A percentile compares a stretch with the other conserved stretches of the same genome.
Evolutionary conservation across 305 asterid genomes (phyloP).

Genomic region (Fraxinus ornus): DNA sequence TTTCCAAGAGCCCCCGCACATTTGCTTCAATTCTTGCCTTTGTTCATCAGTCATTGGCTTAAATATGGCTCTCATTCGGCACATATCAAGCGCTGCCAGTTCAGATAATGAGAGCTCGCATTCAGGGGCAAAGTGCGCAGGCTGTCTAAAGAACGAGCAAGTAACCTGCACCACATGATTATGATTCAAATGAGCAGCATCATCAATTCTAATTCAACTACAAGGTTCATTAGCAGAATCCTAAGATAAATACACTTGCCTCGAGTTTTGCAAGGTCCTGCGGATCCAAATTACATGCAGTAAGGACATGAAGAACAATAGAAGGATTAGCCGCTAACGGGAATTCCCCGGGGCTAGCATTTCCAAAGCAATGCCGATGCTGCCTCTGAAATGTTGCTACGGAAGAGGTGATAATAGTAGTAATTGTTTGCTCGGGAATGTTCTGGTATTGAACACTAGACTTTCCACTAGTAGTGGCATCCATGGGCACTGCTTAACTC

Average conservation of each 20-base stretch:
- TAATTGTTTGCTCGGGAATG: constrained; percentile 59
- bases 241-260: constrained; percentile 54
- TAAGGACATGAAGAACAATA: constrained; percentile 86
- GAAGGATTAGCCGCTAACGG: constrained; percentile 91
- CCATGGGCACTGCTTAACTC: constrained; percentile 79
- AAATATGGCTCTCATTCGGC: constrained; percentile 83
- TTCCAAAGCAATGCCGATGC: constrained; percentile 70
- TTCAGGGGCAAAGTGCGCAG: constrained; percentile 84
- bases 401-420: constrained; percentile 42
- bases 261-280: constrained; percentile 92
- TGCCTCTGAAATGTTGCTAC: constrained; percentile 51
- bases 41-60: constrained; percentile 70
- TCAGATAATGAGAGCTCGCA: constrained; percentile 79
- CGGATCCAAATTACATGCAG: constrained; percentile 72
- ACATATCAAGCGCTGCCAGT: constrained; percentile 97
- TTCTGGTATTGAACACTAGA: constrained; percentile 72
- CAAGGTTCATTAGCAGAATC: neutral
- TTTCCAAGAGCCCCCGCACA: constrained; percentile 95
- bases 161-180: constrained; percentile 68
- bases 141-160: constrained; percentile 85
- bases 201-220: constrained; percentile 54
- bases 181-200: constrained; percentile 75
- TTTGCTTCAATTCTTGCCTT: constrained; percentile 54
- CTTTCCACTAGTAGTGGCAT: constrained; percentile 76
- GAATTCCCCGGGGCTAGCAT: constrained; percentile 81